Base-by-base conservation (phyloP, 2,329 filamentous ascomycete genomes). In the Colletotrichum aenigma region DNA sequence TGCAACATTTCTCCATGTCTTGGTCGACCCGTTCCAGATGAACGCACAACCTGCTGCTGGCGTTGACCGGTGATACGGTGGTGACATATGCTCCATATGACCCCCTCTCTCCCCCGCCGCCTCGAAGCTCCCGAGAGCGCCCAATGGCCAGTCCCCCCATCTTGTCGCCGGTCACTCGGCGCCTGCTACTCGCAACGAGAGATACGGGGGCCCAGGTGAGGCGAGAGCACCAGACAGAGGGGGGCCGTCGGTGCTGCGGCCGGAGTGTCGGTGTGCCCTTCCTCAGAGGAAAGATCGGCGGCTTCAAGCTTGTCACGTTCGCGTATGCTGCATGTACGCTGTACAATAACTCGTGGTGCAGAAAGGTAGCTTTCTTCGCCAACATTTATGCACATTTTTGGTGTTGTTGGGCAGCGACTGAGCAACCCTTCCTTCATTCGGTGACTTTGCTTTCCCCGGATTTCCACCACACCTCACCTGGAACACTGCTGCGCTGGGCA, bases 221-320 rank as follows among this genome's bases (percentile, higher is more conserved):
- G 64, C 70, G 70, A 70, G 56, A 18, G 43, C 43, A 21, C 43
- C 64, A 43, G 30, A 52, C 28, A 26, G 18, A 13, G 58, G 26
- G 32, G 56, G 61, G 43, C 36, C 71, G 58, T 36, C 67, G 52
- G 34, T 28, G 30, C 62, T 62, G 69, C 69, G 55, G 55, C 73
- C 69, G 55, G 69, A 75, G 24, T 75, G 73, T 75, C 73, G 70
- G 73, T 73, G 70, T 75, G 70, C 36, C 21, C 34, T 26, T 12
- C 55, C 52, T 52, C 6, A 15, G 21, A 24, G 21, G 13, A 21
- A 21, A 8, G 55, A 26, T 58, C 15, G 48, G 43, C 52, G 18
- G 52, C 34, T 32, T 10, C 6, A 30, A 55, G 60, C 38, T 36
- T 26, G 56, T 72, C 38, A 68, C 56, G 73, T 75, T 75, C 38